Conservation (phyloP, 2,329 filamentous ascomycete species). For the Pezicula neosporulosa region DNA sequence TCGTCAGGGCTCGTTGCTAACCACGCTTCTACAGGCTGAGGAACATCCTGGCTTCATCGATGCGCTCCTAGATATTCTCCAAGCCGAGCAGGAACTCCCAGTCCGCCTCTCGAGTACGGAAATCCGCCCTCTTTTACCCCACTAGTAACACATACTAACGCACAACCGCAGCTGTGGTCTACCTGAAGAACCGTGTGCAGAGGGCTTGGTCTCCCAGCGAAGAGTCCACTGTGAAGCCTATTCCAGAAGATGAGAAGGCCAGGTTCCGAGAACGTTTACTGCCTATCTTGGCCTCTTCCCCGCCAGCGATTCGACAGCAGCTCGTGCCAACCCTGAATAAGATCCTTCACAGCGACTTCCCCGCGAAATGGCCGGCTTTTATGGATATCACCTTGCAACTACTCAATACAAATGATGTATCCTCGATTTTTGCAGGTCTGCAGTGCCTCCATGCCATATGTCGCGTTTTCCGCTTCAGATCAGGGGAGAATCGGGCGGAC, state of each 20-base stretch:
- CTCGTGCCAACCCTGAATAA: conserved; percentile 93
- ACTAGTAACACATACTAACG: conserved; percentile 26
- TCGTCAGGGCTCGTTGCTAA: conserved; percentile 14
- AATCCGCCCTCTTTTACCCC: conserved; percentile 18
- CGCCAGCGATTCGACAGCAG: conserved; percentile 82
- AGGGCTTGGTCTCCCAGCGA: conserved; percentile 83
- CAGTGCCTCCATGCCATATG: conserved; percentile 94
- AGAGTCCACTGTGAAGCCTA: conserved; percentile 68
- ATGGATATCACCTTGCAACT: conserved; percentile 89
- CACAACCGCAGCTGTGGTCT: conserved; percentile 73
- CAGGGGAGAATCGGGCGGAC: conserved; percentile 73
- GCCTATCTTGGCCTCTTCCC: conserved; percentile 79
- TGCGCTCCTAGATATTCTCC: conserved; percentile 84
- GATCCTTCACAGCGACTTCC: conserved; percentile 94
- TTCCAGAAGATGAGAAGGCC: conserved; percentile 85
- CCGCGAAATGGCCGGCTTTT: conserved; percentile 89
- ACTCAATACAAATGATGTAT: conserved; percentile 79
- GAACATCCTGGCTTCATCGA: conserved; percentile 86
- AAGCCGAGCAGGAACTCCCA: conserved; percentile 80
- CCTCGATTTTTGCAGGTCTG: conserved; percentile 86
- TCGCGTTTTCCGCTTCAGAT: conserved; percentile 92
- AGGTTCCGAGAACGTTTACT: conserved; percentile 85
- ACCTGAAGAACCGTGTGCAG: conserved; percentile 96
- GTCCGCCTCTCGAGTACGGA: conserved; percentile 84
- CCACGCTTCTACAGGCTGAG: conserved; percentile 63